Evolutionary conservation across 2,329 filamentous ascomycete genomes (phyloP), one percentile per base, ranked within the genome.

Genomic region (Gnomoniopsis smithogilvyi): DNA sequence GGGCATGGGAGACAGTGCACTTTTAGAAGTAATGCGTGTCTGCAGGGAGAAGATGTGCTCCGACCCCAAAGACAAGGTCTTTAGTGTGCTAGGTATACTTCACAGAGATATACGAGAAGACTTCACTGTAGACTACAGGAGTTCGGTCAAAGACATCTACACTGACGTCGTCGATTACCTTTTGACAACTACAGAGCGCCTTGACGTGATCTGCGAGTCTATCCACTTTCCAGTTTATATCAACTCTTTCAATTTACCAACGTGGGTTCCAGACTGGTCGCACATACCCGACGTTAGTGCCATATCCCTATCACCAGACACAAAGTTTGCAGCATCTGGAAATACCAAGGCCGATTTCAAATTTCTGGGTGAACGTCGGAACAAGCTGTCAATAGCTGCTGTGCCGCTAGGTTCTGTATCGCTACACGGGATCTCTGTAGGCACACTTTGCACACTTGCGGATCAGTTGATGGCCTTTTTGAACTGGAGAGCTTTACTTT

Each of bases 191-290:
- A 69, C 68, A 1, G 21, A 60, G 2, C 58, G 63, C 2, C 61
- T 74, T 1, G 70, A 75, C 56, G 66, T 75, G 8, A 67, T 75
- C 3, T 72, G 71, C 63, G 69, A 73, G 34, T 59, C 69, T 3
- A 71, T 73, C 46, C 67, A 74, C 50, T 73, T 67, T 41, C 70
- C 70, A 0, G 43, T 62, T 1, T 65, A 70, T 43, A 64, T 60
- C 2, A 66, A 60, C 53, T 58, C 65, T 3, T 22, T 58, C 2
- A 67, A 63, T 14, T 58, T 76, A 3, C 73, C 72, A 1, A 68
- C 65, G 0, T 75, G 70, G 68, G 68, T 69, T 2, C 73, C 73
- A 0, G 73, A 75, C 60, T 75, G 72, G 72, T 74, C 71, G 0
- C 65, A 72, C 45, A 63, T 63, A 2, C 62, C 67, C 2, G 58